Evolutionary conservation across 768 basidiomycete genomes (phyloP), one percentile per base, ranked within the genome.

Genomic region (Hericium erinaceus): DNA sequence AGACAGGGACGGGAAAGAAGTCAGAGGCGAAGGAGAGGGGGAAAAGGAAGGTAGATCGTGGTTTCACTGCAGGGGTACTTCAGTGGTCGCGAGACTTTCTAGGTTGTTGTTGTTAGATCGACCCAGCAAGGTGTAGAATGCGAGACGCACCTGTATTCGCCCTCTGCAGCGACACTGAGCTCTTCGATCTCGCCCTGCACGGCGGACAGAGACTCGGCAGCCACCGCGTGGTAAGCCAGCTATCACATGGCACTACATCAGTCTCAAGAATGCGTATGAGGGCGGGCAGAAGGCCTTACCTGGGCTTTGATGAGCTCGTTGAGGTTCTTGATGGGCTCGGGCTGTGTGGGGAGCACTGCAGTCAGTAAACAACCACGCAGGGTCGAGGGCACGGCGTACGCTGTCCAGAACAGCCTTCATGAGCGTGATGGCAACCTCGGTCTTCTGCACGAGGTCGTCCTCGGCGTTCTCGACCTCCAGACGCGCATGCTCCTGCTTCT

Each of bases 321-420:
- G 57, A 98, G 71, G 74, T 95, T 92, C 82, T 91, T 94, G 69
- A 99, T 72, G 3, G 97, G 92, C 73, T 98, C 95, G 40, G 97
- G 97, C 93, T 95, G 64, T 95, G 64, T 22, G 5, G 52, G 38
- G 60, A 48, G 38, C 33, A 33, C 33, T 33, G 33, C 33, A 62
- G 33, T 49, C 9, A 41, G 8, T 11, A 44, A 56, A 49, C 39
- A n/a, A 3, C 9, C n/a, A 33, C 4, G 10, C 26, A 40, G 4
- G 41, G 18, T 8, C 8, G 55, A 57, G 46, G 22, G 20, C 3
- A 13, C 15, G 8, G 77, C 89, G 56, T 62, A 97, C 95, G 72
- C 98, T 98, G 65, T 98, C 95, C 40, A 99, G 79, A 15, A 98
- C 95, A n/a, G 91, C 88, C 78, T 95, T 95, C 94, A 97, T 95